Evolutionary conservation across 106 monocot genomes (phyloP).

Genomic region (Apostasia ramifera): DNA sequence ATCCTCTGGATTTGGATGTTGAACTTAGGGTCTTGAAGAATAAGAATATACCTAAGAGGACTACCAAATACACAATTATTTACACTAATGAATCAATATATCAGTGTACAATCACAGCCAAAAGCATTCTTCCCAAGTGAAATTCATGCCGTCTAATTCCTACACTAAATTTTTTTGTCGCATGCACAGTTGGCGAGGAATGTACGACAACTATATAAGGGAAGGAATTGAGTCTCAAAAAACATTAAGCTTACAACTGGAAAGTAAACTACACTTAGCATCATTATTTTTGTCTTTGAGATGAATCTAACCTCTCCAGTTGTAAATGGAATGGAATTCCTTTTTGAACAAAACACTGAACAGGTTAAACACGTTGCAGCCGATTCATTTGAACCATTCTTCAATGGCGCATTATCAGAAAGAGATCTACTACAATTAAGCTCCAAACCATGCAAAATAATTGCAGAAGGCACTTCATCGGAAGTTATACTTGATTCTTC

Average conservation of each 20-base stretch:
- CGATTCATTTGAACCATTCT: conserved; percentile 3
- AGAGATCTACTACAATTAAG: conserved; percentile 17
- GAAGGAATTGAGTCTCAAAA: not conserved
- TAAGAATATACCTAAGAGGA: too few species aligned
- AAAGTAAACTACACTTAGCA: not conserved
- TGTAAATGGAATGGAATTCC: conserved; percentile 19
- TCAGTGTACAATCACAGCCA: too few species aligned
- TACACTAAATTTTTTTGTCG: too few species aligned
- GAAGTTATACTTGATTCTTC: conserved; percentile 28
- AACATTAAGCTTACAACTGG: not conserved
- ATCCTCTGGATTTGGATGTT: too few species aligned
- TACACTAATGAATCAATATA: too few species aligned
- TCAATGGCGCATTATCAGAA: not conserved
- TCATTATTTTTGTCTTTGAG: not conserved
- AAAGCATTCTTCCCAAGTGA: too few species aligned
- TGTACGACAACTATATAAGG: too few species aligned
- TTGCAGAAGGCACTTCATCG: conserved; percentile 23
- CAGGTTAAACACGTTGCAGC: conserved; percentile 30
- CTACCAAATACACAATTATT: too few species aligned
- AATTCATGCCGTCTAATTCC: too few species aligned
- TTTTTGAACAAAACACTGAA: conserved; percentile 49
- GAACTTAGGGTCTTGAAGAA: too few species aligned
- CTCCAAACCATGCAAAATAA: conserved; percentile 58
- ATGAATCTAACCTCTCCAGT: conserved; percentile 40
- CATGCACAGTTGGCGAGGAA: too few species aligned